phyloP scores from a whole-genome alignment of 148 eudicot genomes.

The Rhododendron vialii region DNA sequence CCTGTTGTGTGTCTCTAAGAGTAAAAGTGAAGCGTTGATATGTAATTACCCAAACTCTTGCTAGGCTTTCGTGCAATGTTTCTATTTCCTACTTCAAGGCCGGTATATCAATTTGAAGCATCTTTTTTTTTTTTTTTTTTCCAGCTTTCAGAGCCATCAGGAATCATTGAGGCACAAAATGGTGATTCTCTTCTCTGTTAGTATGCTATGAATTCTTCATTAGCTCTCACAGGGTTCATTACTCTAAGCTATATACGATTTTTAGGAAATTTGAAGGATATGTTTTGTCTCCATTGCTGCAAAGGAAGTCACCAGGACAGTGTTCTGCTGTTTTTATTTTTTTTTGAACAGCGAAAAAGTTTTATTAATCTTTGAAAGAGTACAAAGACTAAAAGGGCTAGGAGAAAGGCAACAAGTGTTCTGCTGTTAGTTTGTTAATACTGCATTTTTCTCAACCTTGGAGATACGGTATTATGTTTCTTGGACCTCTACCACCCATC shows the following conservation, averaged over 20 bases:
- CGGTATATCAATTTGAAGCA: not conserved
- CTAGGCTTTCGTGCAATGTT: not conserved
- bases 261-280: not conserved
- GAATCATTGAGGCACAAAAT: slow-evolving; percentile 72
- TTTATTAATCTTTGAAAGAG: too few species aligned
- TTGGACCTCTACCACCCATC: not conserved
- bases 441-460: not conserved
- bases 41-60: not conserved
- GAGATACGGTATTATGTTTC: not conserved
- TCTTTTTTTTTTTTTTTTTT: slow-evolving; percentile 3
- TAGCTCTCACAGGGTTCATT: not conserved
- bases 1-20: not conserved
- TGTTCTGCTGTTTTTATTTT: not conserved
- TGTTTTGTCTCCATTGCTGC: not conserved
- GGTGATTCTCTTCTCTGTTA: slow-evolving; percentile 42
- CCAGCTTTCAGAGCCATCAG: slow-evolving; percentile 98
- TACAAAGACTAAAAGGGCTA: too few species aligned
- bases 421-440: not conserved
- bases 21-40: not conserved
- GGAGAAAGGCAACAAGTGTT: not conserved
- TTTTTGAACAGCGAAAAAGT: too few species aligned
- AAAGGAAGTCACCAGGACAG: not conserved
- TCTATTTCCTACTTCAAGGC: not conserved
- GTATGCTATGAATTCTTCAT: slow-evolving; percentile 6
- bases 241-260: not conserved